phyloP scores from a whole-genome alignment of 2,329 filamentous ascomycete species.

The Fusarium sp. region DNA sequence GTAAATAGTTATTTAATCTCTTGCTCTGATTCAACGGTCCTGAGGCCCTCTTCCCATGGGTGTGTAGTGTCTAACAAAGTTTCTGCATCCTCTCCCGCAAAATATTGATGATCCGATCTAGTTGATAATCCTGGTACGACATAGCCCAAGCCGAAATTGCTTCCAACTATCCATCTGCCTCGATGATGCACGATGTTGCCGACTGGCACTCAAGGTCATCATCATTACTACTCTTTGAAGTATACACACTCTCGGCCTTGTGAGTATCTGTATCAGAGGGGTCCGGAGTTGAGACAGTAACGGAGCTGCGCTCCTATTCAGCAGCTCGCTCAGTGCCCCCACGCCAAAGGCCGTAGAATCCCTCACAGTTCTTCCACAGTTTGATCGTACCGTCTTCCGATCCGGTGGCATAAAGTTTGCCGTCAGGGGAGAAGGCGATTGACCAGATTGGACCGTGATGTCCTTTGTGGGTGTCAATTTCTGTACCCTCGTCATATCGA shows the following conservation, averaged over 20 bases:
- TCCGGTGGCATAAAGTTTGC: constrained; percentile 94
- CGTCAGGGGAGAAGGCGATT: constrained; percentile 92
- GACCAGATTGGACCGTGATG: constrained; percentile 99
- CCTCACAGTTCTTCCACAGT: constrained; percentile 81
- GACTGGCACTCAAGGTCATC: constrained; percentile 17
- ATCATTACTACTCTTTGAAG: constrained; percentile 27
- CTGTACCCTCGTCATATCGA: constrained; percentile 84
- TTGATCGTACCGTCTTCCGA: constrained; percentile 99
- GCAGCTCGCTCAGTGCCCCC: constrained; percentile 58
- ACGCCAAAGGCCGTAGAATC: constrained; percentile 74
- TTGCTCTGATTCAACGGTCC: constrained; percentile 22
- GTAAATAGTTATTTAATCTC: constrained; percentile 23
- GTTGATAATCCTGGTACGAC: background rate
- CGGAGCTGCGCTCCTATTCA: constrained; percentile 53
- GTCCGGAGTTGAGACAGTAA: constrained; percentile 37
- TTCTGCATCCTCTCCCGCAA: constrained; percentile 7
- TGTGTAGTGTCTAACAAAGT: constrained; percentile 37
- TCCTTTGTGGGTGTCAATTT: constrained; percentile 93
- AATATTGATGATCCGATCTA: background rate
- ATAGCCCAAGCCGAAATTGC: background rate
- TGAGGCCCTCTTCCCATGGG: constrained; percentile 30
- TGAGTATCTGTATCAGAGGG: constrained; percentile 13
- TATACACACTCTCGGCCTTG: constrained; percentile 5
- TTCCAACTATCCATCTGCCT: background rate
- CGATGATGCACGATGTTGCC: background rate